Evolutionary conservation across 2,329 filamentous ascomycete genomes (phyloP).

Genomic region (Atkinsonella texensis): DNA sequence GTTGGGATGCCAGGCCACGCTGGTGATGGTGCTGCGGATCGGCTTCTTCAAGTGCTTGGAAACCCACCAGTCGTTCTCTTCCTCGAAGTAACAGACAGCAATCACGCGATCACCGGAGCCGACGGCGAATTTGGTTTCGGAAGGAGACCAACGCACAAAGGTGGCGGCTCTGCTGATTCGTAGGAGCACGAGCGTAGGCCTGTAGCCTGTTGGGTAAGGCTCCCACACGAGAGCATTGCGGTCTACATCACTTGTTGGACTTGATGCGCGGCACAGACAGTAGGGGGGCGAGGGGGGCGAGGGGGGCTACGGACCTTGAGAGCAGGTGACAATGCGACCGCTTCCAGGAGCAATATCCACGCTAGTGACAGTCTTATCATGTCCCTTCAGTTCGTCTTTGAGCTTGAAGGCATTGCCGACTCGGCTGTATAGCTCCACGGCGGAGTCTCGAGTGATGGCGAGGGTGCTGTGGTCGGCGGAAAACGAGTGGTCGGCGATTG

Average conservation of each 20-base stretch:
- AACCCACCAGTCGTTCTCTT: slow-evolving; percentile 99
- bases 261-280: neutral
- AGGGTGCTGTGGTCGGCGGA: slow-evolving; percentile 80
- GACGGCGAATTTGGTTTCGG: slow-evolving; percentile 94
- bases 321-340: slow-evolving; percentile 94
- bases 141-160: slow-evolving; percentile 93
- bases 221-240: slow-evolving; percentile 98
- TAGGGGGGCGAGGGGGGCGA: neutral
- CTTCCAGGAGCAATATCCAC: slow-evolving; percentile 88
- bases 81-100: slow-evolving; percentile 95
- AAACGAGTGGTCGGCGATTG: slow-evolving; percentile 97
- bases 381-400: slow-evolving; percentile 86
- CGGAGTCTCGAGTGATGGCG: slow-evolving; percentile 81
- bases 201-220: slow-evolving; percentile 82
- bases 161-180: slow-evolving; percentile 95
- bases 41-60: slow-evolving; percentile 99
- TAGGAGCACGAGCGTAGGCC: slow-evolving; percentile 90
- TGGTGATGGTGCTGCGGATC: slow-evolving; percentile 92
- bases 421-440: slow-evolving; percentile 75
- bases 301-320: slow-evolving; percentile 55
- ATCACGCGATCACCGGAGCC: slow-evolving; percentile 93
- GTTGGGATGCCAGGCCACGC: slow-evolving; percentile 94
- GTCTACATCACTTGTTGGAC: slow-evolving; percentile 39
- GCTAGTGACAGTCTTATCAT: slow-evolving; percentile 93
- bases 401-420: slow-evolving; percentile 66